A percentile compares a stretch with the other conserved stretches of the same genome.
Conservation (phyloP, 139 green algal genomes). For the Pleodorina starrii region DNA sequence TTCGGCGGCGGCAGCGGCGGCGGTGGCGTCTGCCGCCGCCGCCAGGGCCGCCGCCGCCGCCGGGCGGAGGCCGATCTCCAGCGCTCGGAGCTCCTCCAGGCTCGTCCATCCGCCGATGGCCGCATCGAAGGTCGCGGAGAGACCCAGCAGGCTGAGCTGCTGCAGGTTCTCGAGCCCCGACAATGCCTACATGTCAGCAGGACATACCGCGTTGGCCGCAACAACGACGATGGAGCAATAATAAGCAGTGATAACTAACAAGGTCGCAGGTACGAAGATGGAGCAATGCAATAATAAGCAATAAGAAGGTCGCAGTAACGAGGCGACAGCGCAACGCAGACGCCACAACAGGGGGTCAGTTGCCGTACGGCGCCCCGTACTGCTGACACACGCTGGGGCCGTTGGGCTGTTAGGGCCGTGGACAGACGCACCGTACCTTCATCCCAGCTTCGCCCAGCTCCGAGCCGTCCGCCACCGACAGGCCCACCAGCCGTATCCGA, state of each 20-base stretch:
- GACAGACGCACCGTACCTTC: background rate
- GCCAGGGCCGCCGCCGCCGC: background rate
- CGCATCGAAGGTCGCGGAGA: background rate
- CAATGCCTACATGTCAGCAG: background rate
- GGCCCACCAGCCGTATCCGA: background rate
- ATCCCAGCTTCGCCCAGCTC: background rate
- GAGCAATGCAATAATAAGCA: too few relatives aligned
- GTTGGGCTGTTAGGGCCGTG: background rate
- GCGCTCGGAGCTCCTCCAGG: background rate
- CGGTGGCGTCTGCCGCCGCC: background rate
- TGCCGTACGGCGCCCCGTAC: background rate
- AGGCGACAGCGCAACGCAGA: background rate
- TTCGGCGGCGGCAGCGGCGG: background rate
- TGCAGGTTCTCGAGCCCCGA: background rate
- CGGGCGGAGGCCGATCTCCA: background rate
- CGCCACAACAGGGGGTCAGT: background rate
- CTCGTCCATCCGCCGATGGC: slow-evolving; percentile 9
- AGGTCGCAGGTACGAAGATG: too few relatives aligned
- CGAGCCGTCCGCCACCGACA: slow-evolving; percentile 5
- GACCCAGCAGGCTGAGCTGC: slow-evolving; percentile 25
- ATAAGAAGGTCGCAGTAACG: too few relatives aligned
- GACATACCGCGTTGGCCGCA: background rate
- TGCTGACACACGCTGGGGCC: background rate
- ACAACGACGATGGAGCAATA: background rate
- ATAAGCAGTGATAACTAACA: too few relatives aligned